Conservation (phyloP, 345 rosid species). For the Eucalyptus globulus region DNA sequence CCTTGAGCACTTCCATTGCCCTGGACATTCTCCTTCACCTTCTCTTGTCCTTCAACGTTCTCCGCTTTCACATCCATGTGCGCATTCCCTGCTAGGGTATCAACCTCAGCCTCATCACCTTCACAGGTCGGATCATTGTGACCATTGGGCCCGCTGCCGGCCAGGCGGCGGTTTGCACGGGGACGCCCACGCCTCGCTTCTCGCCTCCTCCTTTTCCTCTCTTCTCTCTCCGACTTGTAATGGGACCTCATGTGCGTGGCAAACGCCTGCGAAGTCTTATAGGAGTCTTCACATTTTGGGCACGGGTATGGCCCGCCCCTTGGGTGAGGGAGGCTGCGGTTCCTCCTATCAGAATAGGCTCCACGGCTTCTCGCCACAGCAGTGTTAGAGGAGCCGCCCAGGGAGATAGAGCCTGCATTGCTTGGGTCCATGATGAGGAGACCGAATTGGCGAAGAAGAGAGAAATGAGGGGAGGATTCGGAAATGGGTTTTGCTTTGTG, state of each 20-base stretch:
- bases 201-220: not conserved
- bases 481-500: not conserved
- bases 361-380: not conserved
- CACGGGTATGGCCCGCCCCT: conserved; percentile 14
- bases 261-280: not conserved
- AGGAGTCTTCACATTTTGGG: conserved; percentile 3
- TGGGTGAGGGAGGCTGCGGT: conserved; percentile 4
- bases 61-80: not conserved
- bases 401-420: not conserved
- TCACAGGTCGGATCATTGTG: not conserved
- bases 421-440: not conserved
- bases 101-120: not conserved
- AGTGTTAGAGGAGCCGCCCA: not conserved
- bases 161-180: not conserved
- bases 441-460: not conserved
- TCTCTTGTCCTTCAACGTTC: not conserved
- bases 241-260: conserved; percentile 12
- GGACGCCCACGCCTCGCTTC: not conserved
- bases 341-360: conserved; percentile 3
- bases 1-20: not conserved
- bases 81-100: not conserved
- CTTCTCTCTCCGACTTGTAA: conserved; percentile 1
- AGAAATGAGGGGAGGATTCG: not conserved
- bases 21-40: not conserved
- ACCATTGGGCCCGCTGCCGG: not conserved